These are phyloP conservation scores for Ilyonectria sp. DNA, from an alignment of 2,329 filamentous ascomycete genomes.

Conservation along the genomic window DNA sequence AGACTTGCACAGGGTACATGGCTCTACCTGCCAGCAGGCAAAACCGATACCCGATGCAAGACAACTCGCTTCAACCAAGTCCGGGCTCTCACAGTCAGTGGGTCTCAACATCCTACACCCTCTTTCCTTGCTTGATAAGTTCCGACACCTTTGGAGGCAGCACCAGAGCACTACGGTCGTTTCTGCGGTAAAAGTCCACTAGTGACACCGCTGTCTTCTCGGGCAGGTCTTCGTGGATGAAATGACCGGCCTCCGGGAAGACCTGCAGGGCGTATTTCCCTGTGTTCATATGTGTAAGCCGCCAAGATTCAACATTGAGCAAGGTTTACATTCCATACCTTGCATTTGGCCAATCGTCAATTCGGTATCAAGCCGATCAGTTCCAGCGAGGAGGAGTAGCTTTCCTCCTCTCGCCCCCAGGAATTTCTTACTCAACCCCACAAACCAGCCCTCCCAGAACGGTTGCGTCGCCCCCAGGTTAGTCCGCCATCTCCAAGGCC, in stretches of 20 bases:
- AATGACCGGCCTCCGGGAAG: conserved; percentile 95
- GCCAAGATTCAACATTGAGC: neutral
- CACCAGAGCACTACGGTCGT: conserved; percentile 87
- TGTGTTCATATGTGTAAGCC: conserved; percentile 48
- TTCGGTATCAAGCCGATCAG: conserved; percentile 91
- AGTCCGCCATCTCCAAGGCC: conserved; percentile 87
- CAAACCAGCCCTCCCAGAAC: conserved; percentile 97
- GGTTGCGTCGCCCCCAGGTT: conserved; percentile 86
- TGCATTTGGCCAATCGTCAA: conserved; percentile 98
- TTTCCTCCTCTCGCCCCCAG: conserved; percentile 86
- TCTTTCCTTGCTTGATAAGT: conserved; percentile 74
- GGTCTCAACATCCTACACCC: conserved; percentile 59
- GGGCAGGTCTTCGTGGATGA: conserved; percentile 95
- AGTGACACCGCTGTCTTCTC: conserved; percentile 89
- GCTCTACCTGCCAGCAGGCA: conserved; percentile 13
- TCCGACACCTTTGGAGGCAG: conserved; percentile 93
- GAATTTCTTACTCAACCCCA: conserved; percentile 90
- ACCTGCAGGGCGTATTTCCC: conserved; percentile 97
- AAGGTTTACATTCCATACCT: conserved; percentile 65
- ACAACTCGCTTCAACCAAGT: conserved; percentile 8
- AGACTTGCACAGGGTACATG: neutral
- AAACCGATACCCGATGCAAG: conserved; percentile 26
- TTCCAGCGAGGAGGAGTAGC: conserved; percentile 87
- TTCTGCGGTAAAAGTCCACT: conserved; percentile 92
- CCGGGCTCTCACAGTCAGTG: conserved; percentile 5